phyloP scores from a whole-genome alignment of 208 protist species.

The Trypanosoma avium region DNA sequence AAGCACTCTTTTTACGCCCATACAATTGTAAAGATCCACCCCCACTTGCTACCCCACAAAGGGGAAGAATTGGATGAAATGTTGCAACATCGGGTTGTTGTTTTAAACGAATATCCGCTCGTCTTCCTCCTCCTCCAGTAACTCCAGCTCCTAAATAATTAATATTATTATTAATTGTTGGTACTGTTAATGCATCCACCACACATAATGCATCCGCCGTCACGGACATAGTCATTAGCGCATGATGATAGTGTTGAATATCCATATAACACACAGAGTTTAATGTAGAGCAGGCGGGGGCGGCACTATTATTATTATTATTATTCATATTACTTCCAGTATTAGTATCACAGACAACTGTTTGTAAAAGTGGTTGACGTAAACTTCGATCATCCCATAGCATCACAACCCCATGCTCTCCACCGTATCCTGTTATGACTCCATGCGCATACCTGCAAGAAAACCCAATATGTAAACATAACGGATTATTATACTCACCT shows the following conservation, averaged over 20 bases:
- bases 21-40: constrained; percentile 18
- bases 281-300: constrained; percentile 1
- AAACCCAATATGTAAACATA: constrained; percentile 43
- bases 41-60: constrained; percentile 26
- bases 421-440: constrained; percentile 60
- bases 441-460: constrained; percentile 65
- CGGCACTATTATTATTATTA: too few relatives aligned
- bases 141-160: not conserved
- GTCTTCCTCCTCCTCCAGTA: not conserved
- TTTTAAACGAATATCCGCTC: constrained; percentile 11
- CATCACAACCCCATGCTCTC: constrained; percentile 42
- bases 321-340: too few relatives aligned
- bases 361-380: constrained; percentile 24
- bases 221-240: constrained; percentile 49
- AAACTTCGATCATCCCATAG: constrained; percentile 45
- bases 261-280: constrained; percentile 37
- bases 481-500: constrained; percentile 9
- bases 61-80: constrained; percentile 28
- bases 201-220: constrained; percentile 41
- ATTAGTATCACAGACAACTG: constrained; percentile 11
- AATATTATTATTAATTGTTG: not conserved
- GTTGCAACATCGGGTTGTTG: constrained; percentile 20
- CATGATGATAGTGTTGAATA: constrained; percentile 46
- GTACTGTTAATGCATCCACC: not conserved
- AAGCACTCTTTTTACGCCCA: constrained; percentile 11